Base-by-base conservation (phyloP, 2,329 filamentous ascomycete species). In the Diaporthe sp. region DNA sequence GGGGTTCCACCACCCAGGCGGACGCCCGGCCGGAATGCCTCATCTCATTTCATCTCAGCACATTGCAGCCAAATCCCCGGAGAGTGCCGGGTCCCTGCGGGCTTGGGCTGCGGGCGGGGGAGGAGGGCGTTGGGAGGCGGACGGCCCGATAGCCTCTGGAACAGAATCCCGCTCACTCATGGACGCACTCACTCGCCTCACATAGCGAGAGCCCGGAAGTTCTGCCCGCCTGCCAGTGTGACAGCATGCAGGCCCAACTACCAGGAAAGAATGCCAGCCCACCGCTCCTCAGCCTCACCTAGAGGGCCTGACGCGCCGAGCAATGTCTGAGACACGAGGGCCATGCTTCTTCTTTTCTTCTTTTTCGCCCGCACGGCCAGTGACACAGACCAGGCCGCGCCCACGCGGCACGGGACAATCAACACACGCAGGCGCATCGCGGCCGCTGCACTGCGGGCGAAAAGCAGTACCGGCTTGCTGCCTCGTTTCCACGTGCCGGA, bases 361-460 rank as follows among this genome's bases (percentile, higher is more conserved):
- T 37, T 34, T 15, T 59, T n/a, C 44, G 44, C 46, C 51, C 44
- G 62, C 62, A 68, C 44, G 31, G 44, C 22, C 17, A 10, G 62
- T 68, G 44, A 39, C 62, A 67, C 61, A 67, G 10, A 37, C 34
- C 42, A 37, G 44, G 44, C 44, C 44, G 19, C 62, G 31, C 62
- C 62, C 62, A 68, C 62, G 62, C 62, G 62, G 62, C 62, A 68
- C 62, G 62, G 46, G 62, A 28, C n/a, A 49, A 67, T 34, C 17
- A 34, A 49, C 61, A 62, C 37, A 62, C 58, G 37, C 39, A 17
- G n/a, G n/a, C 61, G 25, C 42, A 65, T 65, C 25, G 61, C 61
- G 39, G 39, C 61, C 61, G 25, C 39, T 37, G 42, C 61, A 67
- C 10, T 31, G 42, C 42, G 42, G 61, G 44, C 42, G 28, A 67